Evolutionary conservation across 148 eudicot genomes (phyloP).

Genomic region (Fagopyrum tataricum): DNA sequence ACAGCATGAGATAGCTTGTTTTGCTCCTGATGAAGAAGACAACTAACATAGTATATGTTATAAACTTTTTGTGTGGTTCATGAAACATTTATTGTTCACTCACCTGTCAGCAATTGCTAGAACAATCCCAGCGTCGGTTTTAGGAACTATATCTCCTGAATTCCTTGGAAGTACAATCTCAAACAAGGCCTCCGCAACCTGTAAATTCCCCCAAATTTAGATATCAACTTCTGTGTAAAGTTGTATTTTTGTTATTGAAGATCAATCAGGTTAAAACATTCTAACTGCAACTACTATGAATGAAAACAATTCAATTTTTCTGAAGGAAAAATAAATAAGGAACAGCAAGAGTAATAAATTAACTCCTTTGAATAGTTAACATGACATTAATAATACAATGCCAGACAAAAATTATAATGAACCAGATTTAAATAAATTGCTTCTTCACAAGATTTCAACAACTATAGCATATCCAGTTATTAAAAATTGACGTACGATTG

Average conservation of each 20-base stretch:
- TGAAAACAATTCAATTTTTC: background rate
- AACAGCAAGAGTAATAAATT: background rate
- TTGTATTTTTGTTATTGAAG: background rate
- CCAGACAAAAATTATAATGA: background rate
- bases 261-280: no score
- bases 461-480: background rate
- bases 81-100: background rate
- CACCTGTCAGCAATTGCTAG: constrained; percentile 91
- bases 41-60: background rate
- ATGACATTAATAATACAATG: background rate
- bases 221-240: background rate
- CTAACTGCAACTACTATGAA: background rate
- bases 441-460: background rate
- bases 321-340: no score
- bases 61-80: background rate
- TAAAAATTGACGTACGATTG: no score
- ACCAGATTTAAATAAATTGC: background rate
- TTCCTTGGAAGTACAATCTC: constrained; percentile 92
- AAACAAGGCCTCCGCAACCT: constrained; percentile 88
- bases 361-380: background rate
- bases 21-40: background rate
- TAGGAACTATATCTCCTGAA: constrained; percentile 89
- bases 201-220: constrained; percentile 12
- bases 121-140: constrained; percentile 69
- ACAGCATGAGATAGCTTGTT: background rate